phyloP scores from a whole-genome alignment of 345 rosid genomes.

The Triadica sebifera region DNA sequence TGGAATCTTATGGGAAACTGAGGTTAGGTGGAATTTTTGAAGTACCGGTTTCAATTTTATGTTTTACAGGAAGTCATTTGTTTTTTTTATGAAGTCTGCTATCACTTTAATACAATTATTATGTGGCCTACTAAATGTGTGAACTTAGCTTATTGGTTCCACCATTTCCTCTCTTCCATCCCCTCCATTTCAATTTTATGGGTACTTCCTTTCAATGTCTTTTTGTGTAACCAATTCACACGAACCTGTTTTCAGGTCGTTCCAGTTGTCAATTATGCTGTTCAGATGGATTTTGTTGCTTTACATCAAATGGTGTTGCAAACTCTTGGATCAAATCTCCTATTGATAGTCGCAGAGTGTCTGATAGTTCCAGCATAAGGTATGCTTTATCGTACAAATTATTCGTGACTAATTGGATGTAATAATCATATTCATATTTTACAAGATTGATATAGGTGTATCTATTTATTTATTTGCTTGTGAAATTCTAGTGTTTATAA shows the following conservation, averaged over 20 bases:
- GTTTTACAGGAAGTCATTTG: background rate
- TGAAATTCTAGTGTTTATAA: background rate
- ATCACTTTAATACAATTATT: background rate
- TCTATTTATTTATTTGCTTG: background rate
- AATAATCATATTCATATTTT: conserved; percentile 9
- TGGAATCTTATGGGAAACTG: background rate
- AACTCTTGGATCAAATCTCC: conserved; percentile 43
- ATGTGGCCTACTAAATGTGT: background rate
- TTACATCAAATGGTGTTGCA: conserved; percentile 51
- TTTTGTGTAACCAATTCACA: background rate
- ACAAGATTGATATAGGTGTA: conserved; percentile 2
- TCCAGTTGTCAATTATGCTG: conserved; percentile 55
- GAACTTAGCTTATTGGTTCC: background rate
- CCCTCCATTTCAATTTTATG: background rate
- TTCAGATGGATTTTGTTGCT: conserved; percentile 54
- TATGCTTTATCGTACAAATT: conserved; percentile 13
- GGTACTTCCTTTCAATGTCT: background rate
- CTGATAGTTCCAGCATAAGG: conserved; percentile 54
- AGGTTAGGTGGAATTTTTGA: background rate
- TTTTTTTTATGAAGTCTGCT: background rate
- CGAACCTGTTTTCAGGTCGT: conserved; percentile 43
- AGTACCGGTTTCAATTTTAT: background rate
- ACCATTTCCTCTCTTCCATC: background rate
- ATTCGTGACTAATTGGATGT: background rate
- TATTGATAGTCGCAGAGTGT: conserved; percentile 46